These are phyloP conservation scores for Cryptosporidium tyzzeri DNA, from an alignment of 169 alveolate genomes.

Conservation along the genomic window DNA sequence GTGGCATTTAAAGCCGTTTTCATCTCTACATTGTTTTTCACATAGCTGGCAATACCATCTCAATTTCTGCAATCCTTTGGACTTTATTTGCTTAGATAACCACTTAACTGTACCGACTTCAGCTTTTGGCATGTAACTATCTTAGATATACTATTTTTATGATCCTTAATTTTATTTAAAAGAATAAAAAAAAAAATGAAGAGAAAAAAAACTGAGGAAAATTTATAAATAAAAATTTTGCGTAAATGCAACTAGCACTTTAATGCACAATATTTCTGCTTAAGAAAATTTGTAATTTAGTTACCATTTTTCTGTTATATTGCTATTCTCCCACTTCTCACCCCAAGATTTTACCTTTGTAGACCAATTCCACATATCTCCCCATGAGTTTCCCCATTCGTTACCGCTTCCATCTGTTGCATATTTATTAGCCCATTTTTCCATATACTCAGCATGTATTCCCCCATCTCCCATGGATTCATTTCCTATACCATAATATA, in stretches of 20 bases:
- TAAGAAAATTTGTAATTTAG: background rate
- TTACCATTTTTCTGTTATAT: conserved; percentile 53
- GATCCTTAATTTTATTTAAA: background rate
- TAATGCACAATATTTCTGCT: background rate
- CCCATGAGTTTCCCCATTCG: conserved; percentile 71
- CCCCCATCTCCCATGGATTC: conserved; percentile 69
- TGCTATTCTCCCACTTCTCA: conserved; percentile 40
- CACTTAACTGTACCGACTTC: conserved; percentile 95
- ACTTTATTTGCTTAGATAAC: conserved; percentile 94
- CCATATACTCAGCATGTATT: conserved; percentile 39
- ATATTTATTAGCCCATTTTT: conserved; percentile 68
- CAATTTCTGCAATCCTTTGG: conserved; percentile 93
- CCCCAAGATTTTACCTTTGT: conserved; percentile 70
- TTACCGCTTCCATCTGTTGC: conserved; percentile 69
- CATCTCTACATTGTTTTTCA: conserved; percentile 95
- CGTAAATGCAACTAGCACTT: background rate
- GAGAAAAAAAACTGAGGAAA: no score
- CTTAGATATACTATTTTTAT: background rate
- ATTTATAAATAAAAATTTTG: background rate
- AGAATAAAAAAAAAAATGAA: background rate
- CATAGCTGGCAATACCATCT: conserved; percentile 97
- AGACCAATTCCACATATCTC: conserved; percentile 57
- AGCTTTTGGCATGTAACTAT: conserved; percentile 85
- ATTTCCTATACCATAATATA: conserved; percentile 54
- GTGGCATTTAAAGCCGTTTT: conserved; percentile 95